Conservation (phyloP, 2,329 filamentous ascomycete genomes). For the Nannizziopsis barbatae region DNA sequence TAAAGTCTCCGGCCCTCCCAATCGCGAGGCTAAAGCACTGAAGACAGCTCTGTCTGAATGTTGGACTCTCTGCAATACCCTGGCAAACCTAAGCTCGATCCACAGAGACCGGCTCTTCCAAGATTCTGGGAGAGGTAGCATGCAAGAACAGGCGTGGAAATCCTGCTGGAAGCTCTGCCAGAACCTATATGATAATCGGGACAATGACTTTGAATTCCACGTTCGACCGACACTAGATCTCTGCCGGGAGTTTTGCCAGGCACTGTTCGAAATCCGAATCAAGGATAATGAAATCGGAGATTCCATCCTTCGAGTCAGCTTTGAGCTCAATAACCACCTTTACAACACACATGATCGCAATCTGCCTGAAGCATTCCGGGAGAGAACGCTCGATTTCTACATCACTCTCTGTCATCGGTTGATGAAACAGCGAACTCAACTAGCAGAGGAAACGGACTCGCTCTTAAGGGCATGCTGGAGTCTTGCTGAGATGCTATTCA, state of each 20-base stretch:
- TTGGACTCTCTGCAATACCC: slow-evolving; percentile 86
- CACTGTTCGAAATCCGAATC: slow-evolving; percentile 74
- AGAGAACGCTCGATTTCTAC: slow-evolving; percentile 87
- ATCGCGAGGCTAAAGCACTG: slow-evolving; percentile 53
- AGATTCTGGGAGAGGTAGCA: slow-evolving; percentile 60
- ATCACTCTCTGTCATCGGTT: slow-evolving; percentile 84
- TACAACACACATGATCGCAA: slow-evolving; percentile 83
- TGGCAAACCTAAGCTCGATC: slow-evolving; percentile 72
- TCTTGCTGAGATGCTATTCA: slow-evolving; percentile 86
- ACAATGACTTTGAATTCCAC: slow-evolving; percentile 57
- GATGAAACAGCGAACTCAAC: slow-evolving; percentile 82
- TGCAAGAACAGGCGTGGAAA: slow-evolving; percentile 82
- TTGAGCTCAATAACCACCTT: slow-evolving; percentile 89
- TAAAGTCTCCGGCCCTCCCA: slow-evolving; percentile 38
- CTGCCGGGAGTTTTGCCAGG: slow-evolving; percentile 84
- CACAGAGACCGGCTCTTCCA: slow-evolving; percentile 71
- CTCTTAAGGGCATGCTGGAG: slow-evolving; percentile 80
- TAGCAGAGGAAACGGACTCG: slow-evolving; percentile 72
- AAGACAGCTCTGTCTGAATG: slow-evolving; percentile 71
- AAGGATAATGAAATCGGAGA: slow-evolving; percentile 69
- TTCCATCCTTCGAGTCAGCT: slow-evolving; percentile 80
- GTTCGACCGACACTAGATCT: slow-evolving; percentile 69
- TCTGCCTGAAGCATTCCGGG: slow-evolving; percentile 74
- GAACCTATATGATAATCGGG: slow-evolving; percentile 69
- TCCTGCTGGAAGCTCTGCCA: slow-evolving; percentile 90